Conservation (phyloP, 805 yeast species). For the Lachancea nothofagi region DNA sequence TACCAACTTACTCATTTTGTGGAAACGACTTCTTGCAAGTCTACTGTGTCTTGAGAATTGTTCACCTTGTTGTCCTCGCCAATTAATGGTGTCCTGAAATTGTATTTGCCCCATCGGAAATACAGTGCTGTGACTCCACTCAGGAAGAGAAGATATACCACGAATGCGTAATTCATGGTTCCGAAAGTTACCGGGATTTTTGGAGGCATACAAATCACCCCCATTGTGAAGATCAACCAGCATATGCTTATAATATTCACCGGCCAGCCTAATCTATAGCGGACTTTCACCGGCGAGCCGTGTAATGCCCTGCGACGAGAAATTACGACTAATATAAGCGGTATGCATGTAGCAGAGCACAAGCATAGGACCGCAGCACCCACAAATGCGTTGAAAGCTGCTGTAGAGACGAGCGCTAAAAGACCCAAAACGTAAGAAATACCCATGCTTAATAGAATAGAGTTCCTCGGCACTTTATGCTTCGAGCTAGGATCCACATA, state of each 20-base stretch:
- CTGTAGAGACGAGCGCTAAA: conserved; percentile 59
- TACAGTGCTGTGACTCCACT: conserved; percentile 45
- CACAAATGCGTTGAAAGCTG: conserved; percentile 78
- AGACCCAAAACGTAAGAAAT: conserved; percentile 57
- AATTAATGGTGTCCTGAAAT: conserved; percentile 58
- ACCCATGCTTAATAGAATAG: conserved; percentile 57
- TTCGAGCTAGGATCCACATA: conserved; percentile 52
- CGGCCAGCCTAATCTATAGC: conserved; percentile 55
- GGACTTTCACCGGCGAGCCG: conserved; percentile 63
- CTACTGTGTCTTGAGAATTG: not conserved
- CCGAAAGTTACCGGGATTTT: conserved; percentile 45
- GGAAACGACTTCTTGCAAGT: not conserved
- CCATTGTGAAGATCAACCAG: conserved; percentile 55
- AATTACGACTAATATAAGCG: conserved; percentile 57
- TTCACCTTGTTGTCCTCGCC: conserved; percentile 19
- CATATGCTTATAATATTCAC: conserved; percentile 52
- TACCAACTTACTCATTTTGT: not conserved
- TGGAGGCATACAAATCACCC: conserved; percentile 68
- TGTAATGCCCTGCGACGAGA: conserved; percentile 55
- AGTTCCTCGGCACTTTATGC: conserved; percentile 63
- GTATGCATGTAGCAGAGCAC: conserved; percentile 72
- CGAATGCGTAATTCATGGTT: conserved; percentile 51
- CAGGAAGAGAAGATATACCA: conserved; percentile 50
- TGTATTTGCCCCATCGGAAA: conserved; percentile 53
- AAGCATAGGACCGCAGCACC: conserved; percentile 76